These are phyloP conservation scores for Chalciporus sp. DNA, from an alignment of 1,284 basidiomycete species.

Conservation along the genomic window DNA sequence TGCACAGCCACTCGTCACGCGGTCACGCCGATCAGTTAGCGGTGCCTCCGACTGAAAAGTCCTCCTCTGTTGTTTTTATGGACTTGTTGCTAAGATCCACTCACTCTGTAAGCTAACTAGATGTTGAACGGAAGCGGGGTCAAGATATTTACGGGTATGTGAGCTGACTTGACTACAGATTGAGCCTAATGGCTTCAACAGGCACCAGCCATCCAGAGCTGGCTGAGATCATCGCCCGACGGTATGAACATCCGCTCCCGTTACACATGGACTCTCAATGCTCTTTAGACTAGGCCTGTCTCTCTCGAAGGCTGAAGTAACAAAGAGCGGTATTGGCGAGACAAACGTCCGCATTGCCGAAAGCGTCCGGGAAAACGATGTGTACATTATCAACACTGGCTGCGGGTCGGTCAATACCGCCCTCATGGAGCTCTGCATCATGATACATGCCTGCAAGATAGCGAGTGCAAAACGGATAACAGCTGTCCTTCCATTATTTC, in stretches of 20 bases:
- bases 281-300: conserved; percentile 76
- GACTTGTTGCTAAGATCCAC: conserved; percentile 8
- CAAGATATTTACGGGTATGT: conserved; percentile 89
- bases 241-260: conserved; percentile 51
- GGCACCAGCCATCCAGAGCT: conserved; percentile 96
- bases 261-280: conserved; percentile 22
- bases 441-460: conserved; percentile 99
- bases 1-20: conserved; percentile 27
- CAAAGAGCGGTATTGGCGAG: conserved; percentile 90
- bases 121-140: conserved; percentile 85
- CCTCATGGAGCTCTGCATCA: conserved; percentile 97
- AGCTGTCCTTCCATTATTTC: conserved; percentile 93
- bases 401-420: conserved; percentile 87
- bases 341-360: conserved; percentile 91
- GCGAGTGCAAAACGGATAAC: conserved; percentile 95
- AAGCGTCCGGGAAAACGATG: conserved; percentile 97
- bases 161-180: neutral
- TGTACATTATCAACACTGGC: conserved; percentile 98
- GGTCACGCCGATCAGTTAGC: conserved; percentile 16
- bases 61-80: conserved; percentile 24
- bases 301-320: conserved; percentile 83
- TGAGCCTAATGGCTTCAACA: conserved; percentile 35
- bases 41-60: too few relatives aligned
- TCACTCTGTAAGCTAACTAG: conserved; percentile 17
- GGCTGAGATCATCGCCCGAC: conserved; percentile 90